Conservation (phyloP, 768 basidiomycete genomes). For the Auricularia cornea region DNA sequence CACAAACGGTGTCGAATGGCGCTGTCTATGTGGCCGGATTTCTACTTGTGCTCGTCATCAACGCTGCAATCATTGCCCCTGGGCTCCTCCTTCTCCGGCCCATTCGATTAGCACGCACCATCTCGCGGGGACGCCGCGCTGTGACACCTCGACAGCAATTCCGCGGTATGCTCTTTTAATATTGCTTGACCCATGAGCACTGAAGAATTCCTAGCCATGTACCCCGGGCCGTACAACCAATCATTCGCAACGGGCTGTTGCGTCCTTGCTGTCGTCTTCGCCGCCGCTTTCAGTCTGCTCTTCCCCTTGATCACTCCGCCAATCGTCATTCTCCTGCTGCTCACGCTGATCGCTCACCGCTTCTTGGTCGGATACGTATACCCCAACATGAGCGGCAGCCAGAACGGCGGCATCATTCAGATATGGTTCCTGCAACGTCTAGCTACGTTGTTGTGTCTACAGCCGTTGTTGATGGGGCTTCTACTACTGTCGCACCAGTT, state of each 20-base stretch:
- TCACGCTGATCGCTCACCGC: conserved; percentile 70
- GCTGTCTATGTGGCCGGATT: conserved; percentile 62
- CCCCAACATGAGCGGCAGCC: conserved; percentile 53
- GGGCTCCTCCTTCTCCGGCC: conserved; percentile 70
- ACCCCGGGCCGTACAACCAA: conserved; percentile 63
- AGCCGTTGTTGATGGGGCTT: conserved; percentile 68
- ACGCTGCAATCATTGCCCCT: conserved; percentile 60
- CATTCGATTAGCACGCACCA: conserved; percentile 46
- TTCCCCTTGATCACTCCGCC: conserved; percentile 73
- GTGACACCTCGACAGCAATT: conserved; percentile 73
- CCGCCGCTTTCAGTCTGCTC: conserved; percentile 62
- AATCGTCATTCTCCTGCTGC: conserved; percentile 52
- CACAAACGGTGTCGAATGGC: conserved; percentile 53
- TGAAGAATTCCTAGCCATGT: conserved; percentile 41
- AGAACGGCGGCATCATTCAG: conserved; percentile 66
- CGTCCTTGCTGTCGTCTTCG: conserved; percentile 60
- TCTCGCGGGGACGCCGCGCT: conserved; percentile 47
- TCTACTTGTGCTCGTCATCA: conserved; percentile 49
- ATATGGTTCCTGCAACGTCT: conserved; percentile 70
- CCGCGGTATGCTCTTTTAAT: conserved; percentile 41
- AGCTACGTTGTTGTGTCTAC: conserved; percentile 59
- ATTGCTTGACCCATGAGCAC: no score
- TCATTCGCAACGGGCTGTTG: conserved; percentile 59
- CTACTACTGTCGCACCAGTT: conserved; percentile 57
- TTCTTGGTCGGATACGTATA: conserved; percentile 74